Percentiles rank a stretch among this genome's conserved stretches.
Conservation (phyloP, 352 stramenopile genomes). For the Pythium brachiatum region DNA sequence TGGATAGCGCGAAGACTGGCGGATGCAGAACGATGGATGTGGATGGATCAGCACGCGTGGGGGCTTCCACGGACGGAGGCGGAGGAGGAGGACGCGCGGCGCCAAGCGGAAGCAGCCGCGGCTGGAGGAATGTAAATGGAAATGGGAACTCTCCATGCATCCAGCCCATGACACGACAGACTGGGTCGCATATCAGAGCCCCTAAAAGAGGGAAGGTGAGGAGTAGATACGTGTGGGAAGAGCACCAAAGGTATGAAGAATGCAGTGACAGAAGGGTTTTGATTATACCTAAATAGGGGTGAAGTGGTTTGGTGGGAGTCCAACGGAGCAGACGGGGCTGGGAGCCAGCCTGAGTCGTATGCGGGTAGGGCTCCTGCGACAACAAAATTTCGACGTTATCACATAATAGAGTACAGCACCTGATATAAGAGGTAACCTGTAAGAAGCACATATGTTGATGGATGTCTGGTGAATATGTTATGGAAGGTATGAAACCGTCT, state of each 20-base stretch:
- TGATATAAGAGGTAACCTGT: not conserved
- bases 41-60: too few relatives aligned
- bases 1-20: conserved; percentile 2
- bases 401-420: not conserved
- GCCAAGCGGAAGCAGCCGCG: too few relatives aligned
- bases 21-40: too few relatives aligned
- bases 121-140: too few relatives aligned
- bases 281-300: not conserved
- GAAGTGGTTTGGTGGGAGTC: not conserved
- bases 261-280: not conserved
- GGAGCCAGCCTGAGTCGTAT: conserved; percentile 3
- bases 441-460: not conserved
- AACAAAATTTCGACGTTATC: conserved; percentile 3
- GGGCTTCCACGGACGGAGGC: not conserved
- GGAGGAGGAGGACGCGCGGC: not conserved
- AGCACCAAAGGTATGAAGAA: not conserved
- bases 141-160: not conserved
- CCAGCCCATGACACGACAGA: not conserved
- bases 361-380: conserved; percentile 3
- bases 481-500: not conserved
- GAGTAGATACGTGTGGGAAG: not conserved
- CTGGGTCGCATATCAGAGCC: not conserved
- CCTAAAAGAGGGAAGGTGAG: not conserved
- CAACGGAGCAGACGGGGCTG: conserved; percentile 9
- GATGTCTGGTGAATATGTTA: not conserved